Evolutionary conservation across 129 eudicot genomes (phyloP).

Genomic region (Pulicaria dysenterica): DNA sequence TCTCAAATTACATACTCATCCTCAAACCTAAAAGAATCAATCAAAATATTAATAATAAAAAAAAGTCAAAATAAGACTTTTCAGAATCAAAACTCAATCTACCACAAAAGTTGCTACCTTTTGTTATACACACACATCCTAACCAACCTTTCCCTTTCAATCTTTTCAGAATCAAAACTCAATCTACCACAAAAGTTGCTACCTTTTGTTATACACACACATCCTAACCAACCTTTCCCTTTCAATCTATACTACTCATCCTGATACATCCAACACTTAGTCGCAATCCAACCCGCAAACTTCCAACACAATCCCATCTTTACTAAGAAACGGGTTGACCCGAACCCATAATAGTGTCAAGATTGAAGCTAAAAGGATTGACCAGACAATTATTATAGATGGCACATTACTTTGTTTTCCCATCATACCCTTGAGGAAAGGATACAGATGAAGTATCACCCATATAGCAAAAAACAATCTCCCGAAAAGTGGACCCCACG

Average conservation of each 20-base stretch:
- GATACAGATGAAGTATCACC: conserved; percentile 77
- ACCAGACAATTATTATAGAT: conserved; percentile 66
- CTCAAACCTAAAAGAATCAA: conserved; percentile 24
- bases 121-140: conserved; percentile 33
- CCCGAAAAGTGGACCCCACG: conserved; percentile 87
- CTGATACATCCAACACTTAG: conserved; percentile 13
- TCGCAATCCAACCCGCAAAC: conserved; percentile 68
- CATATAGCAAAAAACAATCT: conserved; percentile 64
- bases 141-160: conserved; percentile 21
- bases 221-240: conserved; percentile 18
- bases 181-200: conserved; percentile 24
- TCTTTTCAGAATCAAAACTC: conserved; percentile 27
- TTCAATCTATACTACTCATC: conserved; percentile 25
- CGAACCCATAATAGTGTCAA: conserved; percentile 71
- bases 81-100: conserved; percentile 32
- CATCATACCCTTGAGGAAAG: conserved; percentile 72
- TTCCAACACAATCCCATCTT: conserved; percentile 63
- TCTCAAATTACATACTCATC: conserved; percentile 25
- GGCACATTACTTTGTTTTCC: conserved; percentile 67
- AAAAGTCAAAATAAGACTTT: too few relatives aligned
- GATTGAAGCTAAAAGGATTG: conserved; percentile 67
- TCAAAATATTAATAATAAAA: background rate
- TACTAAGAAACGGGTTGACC: conserved; percentile 63
- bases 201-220: conserved; percentile 34
- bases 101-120: conserved; percentile 19